Evolutionary conservation across 805 yeast species (phyloP).

Genomic region (Candida sphagnicola): DNA sequence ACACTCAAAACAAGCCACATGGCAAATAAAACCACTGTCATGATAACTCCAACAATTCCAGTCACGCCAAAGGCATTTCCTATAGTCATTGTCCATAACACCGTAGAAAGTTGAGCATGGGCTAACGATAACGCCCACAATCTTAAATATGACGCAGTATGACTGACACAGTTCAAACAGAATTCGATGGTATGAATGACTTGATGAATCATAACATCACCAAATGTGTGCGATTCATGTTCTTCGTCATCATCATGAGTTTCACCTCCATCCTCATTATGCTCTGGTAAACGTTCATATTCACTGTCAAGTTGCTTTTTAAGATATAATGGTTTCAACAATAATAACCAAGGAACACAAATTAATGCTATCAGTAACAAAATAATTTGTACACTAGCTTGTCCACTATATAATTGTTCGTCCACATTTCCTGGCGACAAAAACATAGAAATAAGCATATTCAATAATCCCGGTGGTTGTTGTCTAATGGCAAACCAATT

Average conservation of each 20-base stretch:
- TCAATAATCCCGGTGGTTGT: slow-evolving; percentile 69
- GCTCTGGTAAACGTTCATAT: slow-evolving; percentile 36
- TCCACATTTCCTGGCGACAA: slow-evolving; percentile 68
- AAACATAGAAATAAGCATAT: slow-evolving; percentile 75
- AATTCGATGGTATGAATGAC: slow-evolving; percentile 80
- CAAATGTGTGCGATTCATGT: slow-evolving; percentile 40
- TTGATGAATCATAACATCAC: slow-evolving; percentile 73
- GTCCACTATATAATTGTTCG: slow-evolving; percentile 63
- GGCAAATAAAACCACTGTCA: slow-evolving; percentile 60
- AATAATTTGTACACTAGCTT: slow-evolving; percentile 55
- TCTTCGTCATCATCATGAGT: slow-evolving; percentile 20
- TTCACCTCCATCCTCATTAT: slow-evolving; percentile 14
- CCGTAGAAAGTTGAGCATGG: slow-evolving; percentile 73
- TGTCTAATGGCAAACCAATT: slow-evolving; percentile 63
- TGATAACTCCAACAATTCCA: slow-evolving; percentile 52
- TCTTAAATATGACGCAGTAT: slow-evolving; percentile 74
- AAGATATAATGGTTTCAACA: slow-evolving; percentile 57
- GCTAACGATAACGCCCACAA: slow-evolving; percentile 79
- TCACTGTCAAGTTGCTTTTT: slow-evolving; percentile 36
- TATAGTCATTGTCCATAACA: slow-evolving; percentile 74
- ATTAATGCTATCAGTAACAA: slow-evolving; percentile 55
- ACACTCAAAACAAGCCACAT: slow-evolving; percentile 75
- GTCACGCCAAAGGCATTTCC: slow-evolving; percentile 55
- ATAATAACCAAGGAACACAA: slow-evolving; percentile 72
- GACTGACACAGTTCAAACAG: slow-evolving; percentile 75